phyloP scores from a whole-genome alignment of 1,139 yeast genomes.

The Yamadazyma epiphylla region DNA sequence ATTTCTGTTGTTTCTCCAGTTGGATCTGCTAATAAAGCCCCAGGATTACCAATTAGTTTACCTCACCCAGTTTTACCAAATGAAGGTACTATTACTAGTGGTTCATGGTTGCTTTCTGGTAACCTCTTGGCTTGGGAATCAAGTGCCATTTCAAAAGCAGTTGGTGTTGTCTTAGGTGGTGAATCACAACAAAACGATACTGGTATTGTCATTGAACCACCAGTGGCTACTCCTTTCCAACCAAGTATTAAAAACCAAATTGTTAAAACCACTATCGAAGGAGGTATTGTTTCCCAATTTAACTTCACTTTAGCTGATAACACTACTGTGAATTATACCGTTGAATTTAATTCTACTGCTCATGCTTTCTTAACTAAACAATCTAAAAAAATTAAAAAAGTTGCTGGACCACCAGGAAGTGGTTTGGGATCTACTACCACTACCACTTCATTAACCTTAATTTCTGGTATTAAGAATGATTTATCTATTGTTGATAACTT shows the following conservation, averaged over 20 bases:
- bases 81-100: conserved; percentile 7
- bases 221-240: conserved; percentile 13
- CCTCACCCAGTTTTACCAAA: conserved; percentile 13
- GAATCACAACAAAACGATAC: conserved; percentile 10
- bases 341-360: conserved; percentile 10
- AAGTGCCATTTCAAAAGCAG: conserved; percentile 5
- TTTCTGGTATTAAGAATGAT: conserved; percentile 9
- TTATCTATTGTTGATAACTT: conserved; percentile 4
- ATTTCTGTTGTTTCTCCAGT: conserved; percentile 19
- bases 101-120: conserved; percentile 15
- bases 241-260: conserved; percentile 13
- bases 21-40: conserved; percentile 13
- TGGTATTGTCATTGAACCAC: conserved; percentile 14
- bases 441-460: conserved; percentile 4
- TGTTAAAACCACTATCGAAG: conserved; percentile 8
- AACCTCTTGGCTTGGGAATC: conserved; percentile 16
- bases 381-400: conserved; percentile 7
- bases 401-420: conserved; percentile 15
- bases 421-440: conserved; percentile 11
- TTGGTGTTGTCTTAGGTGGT: conserved; percentile 8
- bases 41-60: conserved; percentile 11
- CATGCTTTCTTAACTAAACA: conserved; percentile 12
- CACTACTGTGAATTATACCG: conserved; percentile 9
- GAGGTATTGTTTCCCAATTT: conserved; percentile 11
- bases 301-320: conserved; percentile 13